Percentiles rank a stretch among this genome's conserved stretches.
These are phyloP conservation scores for Hypoxylon fuscum DNA, from an alignment of 495 filamentous ascomycete genomes.

Conservation along the genomic window DNA sequence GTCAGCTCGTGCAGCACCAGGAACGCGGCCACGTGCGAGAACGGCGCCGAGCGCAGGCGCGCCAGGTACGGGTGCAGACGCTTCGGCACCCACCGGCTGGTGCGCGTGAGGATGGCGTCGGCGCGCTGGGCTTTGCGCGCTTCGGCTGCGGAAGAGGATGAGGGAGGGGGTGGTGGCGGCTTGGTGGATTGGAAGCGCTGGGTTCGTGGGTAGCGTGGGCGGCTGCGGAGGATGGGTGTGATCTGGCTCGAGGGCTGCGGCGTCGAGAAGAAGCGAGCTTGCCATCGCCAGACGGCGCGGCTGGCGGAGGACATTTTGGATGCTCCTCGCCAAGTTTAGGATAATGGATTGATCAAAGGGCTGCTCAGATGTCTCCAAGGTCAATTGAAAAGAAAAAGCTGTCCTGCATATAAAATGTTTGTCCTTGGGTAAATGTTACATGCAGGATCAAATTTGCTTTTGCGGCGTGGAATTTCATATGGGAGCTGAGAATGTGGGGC, in stretches of 20 bases:
- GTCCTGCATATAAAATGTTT: too few relatives aligned
- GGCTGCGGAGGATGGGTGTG: not conserved
- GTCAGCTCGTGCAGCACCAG: constrained; percentile 92
- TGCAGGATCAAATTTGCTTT: not conserved
- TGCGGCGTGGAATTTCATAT: constrained; percentile 1
- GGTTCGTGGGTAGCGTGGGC: constrained; percentile 6
- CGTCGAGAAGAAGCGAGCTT: constrained; percentile 4
- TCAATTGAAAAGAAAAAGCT: too few relatives aligned
- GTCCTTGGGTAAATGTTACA: too few relatives aligned
- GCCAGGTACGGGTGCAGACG: constrained; percentile 68
- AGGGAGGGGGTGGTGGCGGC: not conserved
- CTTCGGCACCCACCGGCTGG: constrained; percentile 67
- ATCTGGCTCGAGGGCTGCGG: not conserved
- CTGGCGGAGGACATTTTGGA: constrained; percentile 8
- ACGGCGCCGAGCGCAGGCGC: constrained; percentile 75
- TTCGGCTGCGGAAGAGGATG: constrained; percentile 2
- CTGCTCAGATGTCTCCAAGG: too few relatives aligned
- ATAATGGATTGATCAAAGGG: not conserved
- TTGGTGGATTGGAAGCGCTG: constrained; percentile 36
- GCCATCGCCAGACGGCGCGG: constrained; percentile 10
- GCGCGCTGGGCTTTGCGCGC: constrained; percentile 27
- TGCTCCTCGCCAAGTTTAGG: not conserved
- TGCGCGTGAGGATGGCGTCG: constrained; percentile 46
- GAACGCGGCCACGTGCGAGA: constrained; percentile 86
- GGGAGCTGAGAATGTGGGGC: constrained; percentile 18